phyloP scores from a whole-genome alignment of 148 eudicot genomes.

The Rhododendron molle region DNA sequence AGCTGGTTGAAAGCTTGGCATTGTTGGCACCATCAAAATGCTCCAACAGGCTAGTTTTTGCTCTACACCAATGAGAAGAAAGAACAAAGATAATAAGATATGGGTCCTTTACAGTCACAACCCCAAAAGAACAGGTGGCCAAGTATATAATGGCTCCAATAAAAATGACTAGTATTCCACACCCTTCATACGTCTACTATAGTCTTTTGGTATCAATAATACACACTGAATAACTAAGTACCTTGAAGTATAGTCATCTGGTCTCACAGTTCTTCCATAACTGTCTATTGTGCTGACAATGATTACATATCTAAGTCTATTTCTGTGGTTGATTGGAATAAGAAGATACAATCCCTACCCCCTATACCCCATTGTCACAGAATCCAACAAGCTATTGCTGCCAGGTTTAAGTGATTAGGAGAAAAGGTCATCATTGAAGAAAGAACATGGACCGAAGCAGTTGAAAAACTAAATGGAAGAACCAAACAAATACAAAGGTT shows the following conservation, averaged over 20 bases:
- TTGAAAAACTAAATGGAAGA: neutral
- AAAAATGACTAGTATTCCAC: neutral
- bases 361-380: neutral
- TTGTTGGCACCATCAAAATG: conserved; percentile 43
- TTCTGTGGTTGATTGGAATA: neutral
- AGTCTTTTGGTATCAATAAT: neutral
- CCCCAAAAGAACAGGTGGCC: neutral
- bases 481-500: neutral
- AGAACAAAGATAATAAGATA: neutral
- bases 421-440: neutral
- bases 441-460: neutral
- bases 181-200: neutral
- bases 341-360: neutral
- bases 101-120: neutral
- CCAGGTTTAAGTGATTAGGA: neutral
- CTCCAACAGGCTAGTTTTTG: conserved; percentile 58
- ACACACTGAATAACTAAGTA: neutral
- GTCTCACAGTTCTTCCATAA: neutral
- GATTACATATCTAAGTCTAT: neutral
- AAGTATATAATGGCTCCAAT: neutral
- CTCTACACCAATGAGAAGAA: conserved; percentile 36
- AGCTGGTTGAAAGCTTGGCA: conserved; percentile 40
- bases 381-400: neutral
- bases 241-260: neutral
- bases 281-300: neutral